phyloP scores from a whole-genome alignment of 179 eudicot species.

The Silene noctiflora region DNA sequence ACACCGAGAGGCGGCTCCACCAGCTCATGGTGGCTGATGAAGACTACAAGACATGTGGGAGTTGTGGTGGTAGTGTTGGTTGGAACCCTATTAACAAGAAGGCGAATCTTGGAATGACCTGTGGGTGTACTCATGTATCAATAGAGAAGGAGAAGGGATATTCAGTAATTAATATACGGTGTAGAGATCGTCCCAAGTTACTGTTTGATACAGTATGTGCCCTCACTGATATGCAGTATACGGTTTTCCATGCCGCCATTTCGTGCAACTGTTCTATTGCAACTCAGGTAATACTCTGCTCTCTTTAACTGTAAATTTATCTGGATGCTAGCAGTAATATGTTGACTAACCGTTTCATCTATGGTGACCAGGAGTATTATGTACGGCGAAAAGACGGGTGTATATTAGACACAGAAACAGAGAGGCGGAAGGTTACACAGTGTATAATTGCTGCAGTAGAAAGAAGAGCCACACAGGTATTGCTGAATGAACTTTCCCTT shows the following conservation, averaged over 20 bases:
- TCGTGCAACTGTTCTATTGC: constrained; percentile 50
- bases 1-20: constrained; percentile 84
- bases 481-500: not conserved
- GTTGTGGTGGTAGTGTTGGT: constrained; percentile 29
- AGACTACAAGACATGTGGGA: constrained; percentile 42
- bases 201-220: constrained; percentile 78
- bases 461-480: constrained; percentile 73
- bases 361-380: constrained; percentile 60
- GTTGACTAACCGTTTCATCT: not conserved
- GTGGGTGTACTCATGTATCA: constrained; percentile 42
- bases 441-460: constrained; percentile 76
- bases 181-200: constrained; percentile 73
- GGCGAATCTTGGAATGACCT: constrained; percentile 8
- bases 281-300: constrained; percentile 40
- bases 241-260: constrained; percentile 73
- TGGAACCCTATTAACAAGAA: not conserved
- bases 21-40: constrained; percentile 68
- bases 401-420: constrained; percentile 43
- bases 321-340: not conserved
- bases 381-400: constrained; percentile 62
- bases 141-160: constrained; percentile 59
- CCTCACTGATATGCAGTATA: constrained; percentile 68
- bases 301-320: not conserved
- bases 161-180: constrained; percentile 52
- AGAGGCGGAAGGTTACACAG: constrained; percentile 45